Conservation (phyloP, 2,329 filamentous ascomycete genomes). For the Periconia sp. region DNA sequence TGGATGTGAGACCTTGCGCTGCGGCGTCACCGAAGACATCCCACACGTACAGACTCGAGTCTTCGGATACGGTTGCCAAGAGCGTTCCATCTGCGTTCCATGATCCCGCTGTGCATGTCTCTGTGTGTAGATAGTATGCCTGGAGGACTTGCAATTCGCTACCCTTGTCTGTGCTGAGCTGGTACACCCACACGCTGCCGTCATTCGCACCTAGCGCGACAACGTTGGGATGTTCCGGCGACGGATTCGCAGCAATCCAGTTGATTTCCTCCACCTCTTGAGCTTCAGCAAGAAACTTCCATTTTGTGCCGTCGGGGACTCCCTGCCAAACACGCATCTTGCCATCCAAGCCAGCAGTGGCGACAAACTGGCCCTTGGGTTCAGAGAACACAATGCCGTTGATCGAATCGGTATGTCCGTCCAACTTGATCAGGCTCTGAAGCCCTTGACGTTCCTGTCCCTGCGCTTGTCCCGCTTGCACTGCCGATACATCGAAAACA, state of each 20-base stretch:
- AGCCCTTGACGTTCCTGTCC: conserved; percentile 61
- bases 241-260: conserved; percentile 80
- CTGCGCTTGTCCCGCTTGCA: conserved; percentile 58
- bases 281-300: conserved; percentile 72
- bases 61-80: conserved; percentile 85
- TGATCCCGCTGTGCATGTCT: conserved; percentile 79
- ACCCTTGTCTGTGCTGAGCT: conserved; percentile 66
- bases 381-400: conserved; percentile 84
- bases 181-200: conserved; percentile 94
- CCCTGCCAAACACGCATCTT: conserved; percentile 70
- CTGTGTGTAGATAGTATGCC: conserved; percentile 89
- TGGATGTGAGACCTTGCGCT: conserved; percentile 60
- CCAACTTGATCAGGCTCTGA: conserved; percentile 69
- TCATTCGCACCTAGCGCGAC: conserved; percentile 86
- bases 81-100: conserved; percentile 89
- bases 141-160: conserved; percentile 78
- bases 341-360: conserved; percentile 88
- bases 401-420: conserved; percentile 91
- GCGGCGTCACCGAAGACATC: conserved; percentile 83
- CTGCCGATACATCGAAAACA: conserved; percentile 72
- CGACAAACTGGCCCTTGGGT: conserved; percentile 77
- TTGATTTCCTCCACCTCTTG: conserved; percentile 95
- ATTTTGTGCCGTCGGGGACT: conserved; percentile 54
- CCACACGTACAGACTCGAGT: conserved; percentile 87
- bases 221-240: conserved; percentile 71